Base-by-base conservation (phyloP, 225 moss, liverwort and hornwort species). In the Marchantia polymorpha region DNA sequence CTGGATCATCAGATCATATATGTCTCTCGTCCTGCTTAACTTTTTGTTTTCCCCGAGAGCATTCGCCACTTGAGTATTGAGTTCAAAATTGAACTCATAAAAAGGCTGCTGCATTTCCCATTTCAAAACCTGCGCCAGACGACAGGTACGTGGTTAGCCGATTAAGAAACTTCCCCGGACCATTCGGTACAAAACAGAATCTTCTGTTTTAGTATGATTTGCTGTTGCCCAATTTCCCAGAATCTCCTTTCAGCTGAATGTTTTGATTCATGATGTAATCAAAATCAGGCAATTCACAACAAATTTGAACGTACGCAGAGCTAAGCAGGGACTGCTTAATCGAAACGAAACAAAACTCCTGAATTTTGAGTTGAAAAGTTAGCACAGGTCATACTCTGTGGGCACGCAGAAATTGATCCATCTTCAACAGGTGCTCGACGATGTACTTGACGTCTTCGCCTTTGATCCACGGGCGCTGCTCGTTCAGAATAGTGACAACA, bases 71-170 rank as follows among this genome's bases (percentile, higher is more conserved):
- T 88, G 85, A 53, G 93, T 89, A 83, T 88, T 93, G 51, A 99
- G 84, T 9, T 91, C 90, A 48, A 88, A 95, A 86, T 95, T 88
- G 65, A 89, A 91, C 79, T 88, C 87, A 72, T 87, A 91, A 93
- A 93, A 99, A 49, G 93, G 89, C 82, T 95, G 99, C 78, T 93
- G 93, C 92, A 92, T 92, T 71, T 91, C 88, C 99, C 99, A 99
- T 80, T 99, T 99, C 76, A 93, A 66, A 25, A 99, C 97, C 97
- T 99, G 86, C 85, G 29, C 27, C 67, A 63, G 54, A 54, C 17
- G 23, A 7, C 1, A n/a, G 22, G 22, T 22, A 25, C 7, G 39
- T 0, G 53, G 72, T 54, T 0, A 73, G 73, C 29, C 25, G 27
- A 13, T 56, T 13, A 1, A 56, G 56, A 11, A 26, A 54, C 15